A percentile compares a stretch with the other conserved stretches of the same genome.
These are phyloP conservation scores for Linum usitatissimum DNA, from an alignment of 345 rosid genomes.

Conservation along the genomic window DNA sequence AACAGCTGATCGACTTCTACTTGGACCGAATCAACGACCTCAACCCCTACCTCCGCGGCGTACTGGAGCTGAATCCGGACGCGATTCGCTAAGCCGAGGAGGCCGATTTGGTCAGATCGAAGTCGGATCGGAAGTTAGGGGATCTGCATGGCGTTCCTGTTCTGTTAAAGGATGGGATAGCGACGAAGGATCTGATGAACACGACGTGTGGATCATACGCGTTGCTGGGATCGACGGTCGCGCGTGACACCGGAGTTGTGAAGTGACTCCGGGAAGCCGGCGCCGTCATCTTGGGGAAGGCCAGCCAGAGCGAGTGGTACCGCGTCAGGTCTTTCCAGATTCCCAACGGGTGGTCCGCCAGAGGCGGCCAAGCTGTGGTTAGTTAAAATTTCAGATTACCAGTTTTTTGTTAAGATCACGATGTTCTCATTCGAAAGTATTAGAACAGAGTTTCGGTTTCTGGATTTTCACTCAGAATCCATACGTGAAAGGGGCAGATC, in stretches of 20 bases:
- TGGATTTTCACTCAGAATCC: conserved; percentile 2
- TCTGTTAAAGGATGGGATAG: conserved; percentile 32
- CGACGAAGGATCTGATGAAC: conserved; percentile 21
- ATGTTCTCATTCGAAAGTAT: not conserved
- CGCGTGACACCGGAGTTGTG: conserved; percentile 30
- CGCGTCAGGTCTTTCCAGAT: conserved; percentile 12
- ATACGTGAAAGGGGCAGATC: conserved; percentile 4
- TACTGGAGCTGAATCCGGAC: conserved; percentile 28
- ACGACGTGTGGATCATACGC: conserved; percentile 30
- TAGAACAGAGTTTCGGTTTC: not conserved
- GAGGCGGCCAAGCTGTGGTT: conserved; percentile 27
- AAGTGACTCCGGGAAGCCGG: conserved; percentile 27
- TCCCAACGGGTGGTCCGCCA: conserved; percentile 32
- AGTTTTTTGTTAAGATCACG: conserved; percentile 3
- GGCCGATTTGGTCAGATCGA: conserved; percentile 18
- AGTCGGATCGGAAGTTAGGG: conserved; percentile 13
- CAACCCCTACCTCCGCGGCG: conserved; percentile 22
- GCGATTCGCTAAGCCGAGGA: conserved; percentile 20
- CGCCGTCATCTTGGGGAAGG: conserved; percentile 32
- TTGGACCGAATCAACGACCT: conserved; percentile 15
- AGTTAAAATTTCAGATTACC: conserved; percentile 14
- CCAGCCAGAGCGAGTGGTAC: conserved; percentile 28
- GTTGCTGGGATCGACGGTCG: conserved; percentile 24
- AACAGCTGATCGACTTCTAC: conserved; percentile 22
- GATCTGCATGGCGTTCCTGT: conserved; percentile 34